Evolutionary conservation across 345 rosid genomes (phyloP).

Genomic region (Psidium guajava): DNA sequence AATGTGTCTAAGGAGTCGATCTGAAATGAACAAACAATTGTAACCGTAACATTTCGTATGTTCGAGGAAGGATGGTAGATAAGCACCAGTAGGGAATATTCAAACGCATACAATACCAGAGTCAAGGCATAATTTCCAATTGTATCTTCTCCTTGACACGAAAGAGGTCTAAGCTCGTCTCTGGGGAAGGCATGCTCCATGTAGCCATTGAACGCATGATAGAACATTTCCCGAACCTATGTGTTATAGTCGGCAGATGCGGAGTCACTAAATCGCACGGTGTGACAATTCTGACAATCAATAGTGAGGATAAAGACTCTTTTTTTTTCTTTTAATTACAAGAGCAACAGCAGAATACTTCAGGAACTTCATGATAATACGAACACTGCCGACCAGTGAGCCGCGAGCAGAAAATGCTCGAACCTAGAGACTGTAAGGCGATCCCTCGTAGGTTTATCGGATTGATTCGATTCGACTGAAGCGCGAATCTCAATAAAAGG

Average conservation of each 20-base stretch:
- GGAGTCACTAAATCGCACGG: neutral
- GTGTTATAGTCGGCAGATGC: neutral
- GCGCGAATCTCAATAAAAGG: neutral
- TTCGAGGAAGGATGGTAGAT: neutral
- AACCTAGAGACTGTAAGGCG: neutral
- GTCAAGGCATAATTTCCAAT: slow-evolving; percentile 97
- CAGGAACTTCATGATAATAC: neutral
- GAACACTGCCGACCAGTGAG: neutral
- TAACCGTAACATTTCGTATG: neutral
- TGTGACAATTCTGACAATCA: neutral
- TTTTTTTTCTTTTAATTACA: neutral
- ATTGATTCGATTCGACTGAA: neutral
- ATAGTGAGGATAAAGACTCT: neutral
- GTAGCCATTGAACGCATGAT: slow-evolving; percentile 95
- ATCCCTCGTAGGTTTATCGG: neutral
- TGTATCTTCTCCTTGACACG: slow-evolving; percentile 87
- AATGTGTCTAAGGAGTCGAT: slow-evolving; percentile 87
- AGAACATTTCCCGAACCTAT: slow-evolving; percentile 95
- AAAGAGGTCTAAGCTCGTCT: slow-evolving; percentile 81
- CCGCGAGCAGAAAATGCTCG: neutral
- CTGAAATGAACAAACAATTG: slow-evolving; percentile 22
- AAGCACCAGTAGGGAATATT: neutral
- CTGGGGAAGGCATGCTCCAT: slow-evolving; percentile 94
- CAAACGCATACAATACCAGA: slow-evolving; percentile 25
- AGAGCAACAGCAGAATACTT: neutral